Evolutionary conservation across 2,329 filamentous ascomycete species (phyloP), one percentile per base, ranked within the genome.

Genomic region (Diaporthe ampelina): DNA sequence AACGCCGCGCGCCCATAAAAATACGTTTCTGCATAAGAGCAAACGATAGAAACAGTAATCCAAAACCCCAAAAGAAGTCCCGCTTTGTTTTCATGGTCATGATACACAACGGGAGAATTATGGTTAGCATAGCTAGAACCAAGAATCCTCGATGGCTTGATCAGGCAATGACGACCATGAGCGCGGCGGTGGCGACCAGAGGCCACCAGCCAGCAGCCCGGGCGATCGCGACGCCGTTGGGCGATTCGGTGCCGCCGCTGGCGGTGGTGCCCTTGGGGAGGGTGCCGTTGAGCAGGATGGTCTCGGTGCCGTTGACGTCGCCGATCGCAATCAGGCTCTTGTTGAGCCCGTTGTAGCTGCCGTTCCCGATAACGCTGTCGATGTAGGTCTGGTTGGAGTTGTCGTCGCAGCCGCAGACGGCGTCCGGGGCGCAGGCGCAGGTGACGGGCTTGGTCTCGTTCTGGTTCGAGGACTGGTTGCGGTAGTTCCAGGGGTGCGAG

Each of bases 221-320:
- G 3, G 84, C 78, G 54, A 87, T 70, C 1, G 76, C 77, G 26
- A 77, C 84, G n/a, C 82, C 83, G 26, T 77, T 81, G 10, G 86
- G 81, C 63, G 83, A 81, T 1, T 86, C 85, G 19, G 81, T 83
- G 35, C 85, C 87, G 17, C 85, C 86, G 4, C 85, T 75, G 0
- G 88, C 86, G 0, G 90, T 92, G 0, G 92, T 93, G 65, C 90
- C 91, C 77, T 93, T 93, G 40, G 91, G 89, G 4, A 96, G 84
- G 0, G 92, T 94, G n/a, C 94, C 94, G 81, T 95, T 95, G 80
- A 96, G 84, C 40, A 94, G 85, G 50, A 97, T 88, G 1, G 90
- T 92, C 76, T 83, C 83, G 1, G 88, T 92, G 67, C 91, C 91
- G 73, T 94, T 92, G 75, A 93, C 87, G 70, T 87, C 83, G 3